Conservation (phyloP, 2,329 filamentous ascomycete species). For the Aspergillus flavus region DNA sequence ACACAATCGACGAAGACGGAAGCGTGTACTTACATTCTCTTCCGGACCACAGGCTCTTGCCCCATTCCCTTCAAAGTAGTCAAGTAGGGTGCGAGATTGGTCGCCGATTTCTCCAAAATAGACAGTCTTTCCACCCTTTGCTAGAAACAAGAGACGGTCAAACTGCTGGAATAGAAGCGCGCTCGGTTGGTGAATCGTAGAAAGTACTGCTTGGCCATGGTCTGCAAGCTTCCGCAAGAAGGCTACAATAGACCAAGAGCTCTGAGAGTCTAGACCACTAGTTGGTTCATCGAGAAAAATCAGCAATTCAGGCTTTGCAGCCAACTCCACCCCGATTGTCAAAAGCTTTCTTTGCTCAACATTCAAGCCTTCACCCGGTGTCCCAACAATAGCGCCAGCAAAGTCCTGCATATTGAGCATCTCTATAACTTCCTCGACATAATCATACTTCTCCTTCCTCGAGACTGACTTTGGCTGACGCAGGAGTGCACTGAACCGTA, state of each 20-base stretch:
- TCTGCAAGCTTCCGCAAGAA: conserved; percentile 87
- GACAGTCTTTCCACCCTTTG: conserved; percentile 64
- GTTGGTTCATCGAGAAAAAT: conserved; percentile 93
- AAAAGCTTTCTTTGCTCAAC: conserved; percentile 69
- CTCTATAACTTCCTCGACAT: conserved; percentile 79
- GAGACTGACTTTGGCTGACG: conserved; percentile 75
- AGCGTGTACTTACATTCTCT: conserved; percentile 54
- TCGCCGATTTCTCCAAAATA: conserved; percentile 68
- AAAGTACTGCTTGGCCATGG: conserved; percentile 83
- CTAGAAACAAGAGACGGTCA: conserved; percentile 63
- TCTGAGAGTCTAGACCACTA: conserved; percentile 85
- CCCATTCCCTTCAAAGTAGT: conserved; percentile 66
- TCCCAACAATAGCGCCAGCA: conserved; percentile 82
- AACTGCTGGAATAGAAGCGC: conserved; percentile 88
- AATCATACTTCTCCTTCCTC: conserved; percentile 73
- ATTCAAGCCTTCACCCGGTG: conserved; percentile 73
- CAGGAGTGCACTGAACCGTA: conserved; percentile 80
- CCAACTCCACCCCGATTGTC: conserved; percentile 89
- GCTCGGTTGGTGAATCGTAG: conserved; percentile 93
- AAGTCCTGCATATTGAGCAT: conserved; percentile 87
- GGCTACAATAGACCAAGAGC: conserved; percentile 83
- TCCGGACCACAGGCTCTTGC: conserved; percentile 60
- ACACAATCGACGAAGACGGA: neutral
- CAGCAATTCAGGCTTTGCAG: conserved; percentile 81
- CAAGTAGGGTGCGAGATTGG: conserved; percentile 57